phyloP scores from a whole-genome alignment of 1,139 yeast genomes.

The Debaryomyces psychrophilus region DNA sequence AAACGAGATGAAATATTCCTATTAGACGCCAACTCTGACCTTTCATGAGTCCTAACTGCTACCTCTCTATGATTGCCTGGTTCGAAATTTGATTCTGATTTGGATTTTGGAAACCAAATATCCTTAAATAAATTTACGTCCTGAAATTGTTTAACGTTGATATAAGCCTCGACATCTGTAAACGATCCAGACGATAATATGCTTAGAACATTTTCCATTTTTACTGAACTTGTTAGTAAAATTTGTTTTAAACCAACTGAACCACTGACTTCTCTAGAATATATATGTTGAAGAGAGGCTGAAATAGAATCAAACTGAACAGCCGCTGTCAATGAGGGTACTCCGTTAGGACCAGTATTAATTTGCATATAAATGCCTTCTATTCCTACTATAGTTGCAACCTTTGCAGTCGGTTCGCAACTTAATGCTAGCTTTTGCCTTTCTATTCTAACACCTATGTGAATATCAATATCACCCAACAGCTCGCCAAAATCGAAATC shows the following conservation, averaged over 20 bases:
- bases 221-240: conserved; percentile 42
- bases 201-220: conserved; percentile 38
- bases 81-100: neutral
- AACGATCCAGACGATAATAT: conserved; percentile 58
- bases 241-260: conserved; percentile 61
- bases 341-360: conserved; percentile 52
- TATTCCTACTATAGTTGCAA: conserved; percentile 78
- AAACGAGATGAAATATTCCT: conserved; percentile 55
- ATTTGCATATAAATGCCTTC: conserved; percentile 64
- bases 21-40: conserved; percentile 30
- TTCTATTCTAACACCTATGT: conserved; percentile 65
- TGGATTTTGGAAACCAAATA: conserved; percentile 69
- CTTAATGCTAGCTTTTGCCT: conserved; percentile 76
- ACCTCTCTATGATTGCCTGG: neutral
- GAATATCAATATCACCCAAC: conserved; percentile 60
- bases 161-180: conserved; percentile 59
- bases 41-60: neutral
- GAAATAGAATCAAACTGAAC: conserved; percentile 54
- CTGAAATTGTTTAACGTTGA: conserved; percentile 83
- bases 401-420: conserved; percentile 93
- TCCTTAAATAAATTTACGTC: conserved; percentile 83
- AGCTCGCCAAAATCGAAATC: conserved; percentile 40
- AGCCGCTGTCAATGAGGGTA: conserved; percentile 43
- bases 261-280: conserved; percentile 88
- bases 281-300: conserved; percentile 84